Evolutionary conservation across 306 rosid species (phyloP), one percentile per base, ranked within the genome.

Genomic region (Rosa multiflora): DNA sequence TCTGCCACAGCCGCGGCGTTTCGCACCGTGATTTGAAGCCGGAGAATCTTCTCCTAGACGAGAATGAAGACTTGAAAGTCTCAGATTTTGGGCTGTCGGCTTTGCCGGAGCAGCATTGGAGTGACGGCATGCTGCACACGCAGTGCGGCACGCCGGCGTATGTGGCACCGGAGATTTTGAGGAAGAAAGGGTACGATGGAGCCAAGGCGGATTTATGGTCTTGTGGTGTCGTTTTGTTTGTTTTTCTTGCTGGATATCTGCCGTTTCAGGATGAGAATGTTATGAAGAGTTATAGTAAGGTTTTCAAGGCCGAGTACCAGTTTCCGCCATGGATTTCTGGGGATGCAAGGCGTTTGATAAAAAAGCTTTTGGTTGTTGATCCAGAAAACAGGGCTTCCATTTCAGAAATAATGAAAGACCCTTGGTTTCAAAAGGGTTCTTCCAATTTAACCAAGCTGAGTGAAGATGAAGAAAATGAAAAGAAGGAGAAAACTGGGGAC

Each of bases 71-170:
- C 29, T 70, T 94, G 7, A 94, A 94, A 21, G 90, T 91, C 29
- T 94, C 98, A 0, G 98, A 94, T 85, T 94, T 94, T 0, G 97
- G 98, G 0, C 81, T 94, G 39, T 94, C 98, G 0, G 88, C 97
- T 0, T 44, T 94, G 78, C 94, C 97, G 37, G 92, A 94, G 32
- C 94, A 91, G 59, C 87, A 82, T 20, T 70, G 92, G 44, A 76
- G 74, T 13, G 97, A 94, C n/a, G 96, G 98, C 1, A 75, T 94
- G 89, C 91, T 94, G 0, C 49, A 89, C 18, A 94, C 98, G 1
- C 92, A 88, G 21, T 94, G 98, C 17, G 98, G 98, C 1, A 94
- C 98, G 0, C 98, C 96, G 6, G 91, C 97, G 0, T 94, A 94
- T 9, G 94, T 91, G n/a, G 98, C 97, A 2, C 98, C 98, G 0